phyloP scores from a whole-genome alignment of 768 basidiomycete species.

The Lentinus tigrinus region DNA sequence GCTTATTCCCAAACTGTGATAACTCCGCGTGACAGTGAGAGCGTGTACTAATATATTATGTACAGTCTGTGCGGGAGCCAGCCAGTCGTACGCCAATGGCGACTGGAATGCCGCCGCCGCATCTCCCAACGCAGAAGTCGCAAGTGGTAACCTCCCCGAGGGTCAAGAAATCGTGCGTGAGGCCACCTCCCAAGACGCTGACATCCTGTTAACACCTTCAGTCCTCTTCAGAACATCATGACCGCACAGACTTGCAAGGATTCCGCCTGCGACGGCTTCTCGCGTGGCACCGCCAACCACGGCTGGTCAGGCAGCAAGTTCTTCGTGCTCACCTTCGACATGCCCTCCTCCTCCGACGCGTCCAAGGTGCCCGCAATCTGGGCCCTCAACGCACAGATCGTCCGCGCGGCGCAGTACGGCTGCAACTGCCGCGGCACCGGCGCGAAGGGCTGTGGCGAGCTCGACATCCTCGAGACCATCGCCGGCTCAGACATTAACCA shows the following conservation, averaged over 20 bases:
- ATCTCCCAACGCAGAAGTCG: slow-evolving; percentile 22
- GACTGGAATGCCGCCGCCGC: slow-evolving; percentile 23
- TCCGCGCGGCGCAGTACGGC: slow-evolving; percentile 30
- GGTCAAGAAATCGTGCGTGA: slow-evolving; percentile 12
- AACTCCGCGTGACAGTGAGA: not conserved
- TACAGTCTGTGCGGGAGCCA: slow-evolving; percentile 28
- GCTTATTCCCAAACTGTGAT: too few relatives aligned
- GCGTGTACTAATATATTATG: not conserved
- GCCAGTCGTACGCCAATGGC: slow-evolving; percentile 30
- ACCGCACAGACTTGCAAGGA: slow-evolving; percentile 21
- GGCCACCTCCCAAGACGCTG: not conserved
- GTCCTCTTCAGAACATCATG: slow-evolving; percentile 26
- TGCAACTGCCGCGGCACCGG: slow-evolving; percentile 33
- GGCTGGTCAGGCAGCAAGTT: slow-evolving; percentile 29
- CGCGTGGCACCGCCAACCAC: slow-evolving; percentile 29
- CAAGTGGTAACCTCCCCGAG: slow-evolving; percentile 13
- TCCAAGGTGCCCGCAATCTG: slow-evolving; percentile 28
- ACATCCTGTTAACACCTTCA: not conserved
- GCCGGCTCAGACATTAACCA: slow-evolving; percentile 16
- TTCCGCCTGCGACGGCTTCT: slow-evolving; percentile 26
- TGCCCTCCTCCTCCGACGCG: slow-evolving; percentile 24
- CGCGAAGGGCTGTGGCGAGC: slow-evolving; percentile 26
- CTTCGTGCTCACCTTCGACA: slow-evolving; percentile 28
- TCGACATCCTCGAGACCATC: slow-evolving; percentile 31
- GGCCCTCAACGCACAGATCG: slow-evolving; percentile 29